A percentile compares a stretch with the other conserved stretches of the same genome.
These are phyloP conservation scores for Phyllosticta citriasiana DNA, from an alignment of 2,329 filamentous ascomycete species.

Conservation along the genomic window DNA sequence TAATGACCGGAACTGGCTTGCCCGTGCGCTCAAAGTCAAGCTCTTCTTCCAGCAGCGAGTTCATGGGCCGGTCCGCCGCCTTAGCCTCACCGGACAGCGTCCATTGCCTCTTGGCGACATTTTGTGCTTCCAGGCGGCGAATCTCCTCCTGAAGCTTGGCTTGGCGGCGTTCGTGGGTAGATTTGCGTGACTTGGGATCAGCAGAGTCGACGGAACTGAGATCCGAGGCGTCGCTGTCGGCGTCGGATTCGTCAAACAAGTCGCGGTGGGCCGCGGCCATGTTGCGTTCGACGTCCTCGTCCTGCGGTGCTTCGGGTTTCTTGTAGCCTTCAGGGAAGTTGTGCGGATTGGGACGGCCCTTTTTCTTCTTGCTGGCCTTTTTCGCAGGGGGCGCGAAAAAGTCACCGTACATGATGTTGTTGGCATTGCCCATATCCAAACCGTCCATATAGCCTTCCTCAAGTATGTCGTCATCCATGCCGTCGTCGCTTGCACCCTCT, in stretches of 20 bases:
- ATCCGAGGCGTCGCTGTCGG: constrained; percentile 52
- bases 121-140: constrained; percentile 76
- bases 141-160: constrained; percentile 85
- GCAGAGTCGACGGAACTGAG: constrained; percentile 55
- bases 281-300: constrained; percentile 65
- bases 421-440: constrained; percentile 55
- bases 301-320: constrained; percentile 24
- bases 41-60: constrained; percentile 89
- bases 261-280: constrained; percentile 84
- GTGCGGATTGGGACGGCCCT: constrained; percentile 46
- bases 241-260: constrained; percentile 68
- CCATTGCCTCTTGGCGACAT: constrained; percentile 86
- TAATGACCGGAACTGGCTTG: constrained; percentile 91
- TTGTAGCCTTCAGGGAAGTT: constrained; percentile 36
- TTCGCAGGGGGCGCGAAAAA: constrained; percentile 82
- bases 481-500: constrained; percentile 60
- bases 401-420: constrained; percentile 81
- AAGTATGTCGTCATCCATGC: constrained; percentile 39
- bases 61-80: constrained; percentile 70
- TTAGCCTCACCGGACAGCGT: constrained; percentile 79
- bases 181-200: constrained; percentile 63
- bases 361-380: constrained; percentile 49
- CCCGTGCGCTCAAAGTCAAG: constrained; percentile 92
- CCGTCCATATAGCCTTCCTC: constrained; percentile 46
- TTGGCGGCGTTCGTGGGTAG: constrained; percentile 77